These are phyloP conservation scores for Cystofilobasidium ferigula DNA, from an alignment of 768 basidiomycete genomes.

Conservation along the genomic window DNA sequence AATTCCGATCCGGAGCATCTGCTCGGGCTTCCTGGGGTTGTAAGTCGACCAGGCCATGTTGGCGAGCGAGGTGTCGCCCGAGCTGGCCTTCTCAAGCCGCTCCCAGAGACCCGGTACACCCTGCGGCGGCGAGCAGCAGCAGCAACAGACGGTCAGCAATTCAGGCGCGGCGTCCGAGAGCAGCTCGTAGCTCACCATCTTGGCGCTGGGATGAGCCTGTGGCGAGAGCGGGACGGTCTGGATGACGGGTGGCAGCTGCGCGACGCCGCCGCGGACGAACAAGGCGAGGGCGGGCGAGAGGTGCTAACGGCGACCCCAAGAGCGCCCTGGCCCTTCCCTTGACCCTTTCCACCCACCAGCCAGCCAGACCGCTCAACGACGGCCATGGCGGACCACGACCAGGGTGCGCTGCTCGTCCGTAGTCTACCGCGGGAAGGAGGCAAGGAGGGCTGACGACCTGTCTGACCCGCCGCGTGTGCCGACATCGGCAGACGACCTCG, in stretches of 20 bases:
- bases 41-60: conserved; percentile 46
- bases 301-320: too few species aligned
- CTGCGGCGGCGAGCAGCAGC: conserved; percentile 19
- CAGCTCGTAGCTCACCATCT: too few species aligned
- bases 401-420: not conserved
- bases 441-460: too few species aligned
- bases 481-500: conserved; percentile 12
- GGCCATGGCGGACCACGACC: not conserved
- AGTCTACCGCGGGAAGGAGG: too few species aligned
- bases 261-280: too few species aligned
- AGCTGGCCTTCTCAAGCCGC: not conserved
- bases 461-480: not conserved
- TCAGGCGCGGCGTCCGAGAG: too few species aligned
- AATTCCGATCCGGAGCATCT: conserved; percentile 52
- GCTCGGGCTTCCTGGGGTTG: conserved; percentile 62
- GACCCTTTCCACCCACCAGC: not conserved
- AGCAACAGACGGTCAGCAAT: not conserved
- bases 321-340: not conserved
- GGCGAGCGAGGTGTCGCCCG: conserved; percentile 1
- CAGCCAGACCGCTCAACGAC: too few species aligned
- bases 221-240: too few species aligned
- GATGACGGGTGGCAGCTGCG: too few species aligned
- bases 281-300: too few species aligned
- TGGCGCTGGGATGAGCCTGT: too few species aligned
- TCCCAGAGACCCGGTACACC: conserved; percentile 42